phyloP scores from a whole-genome alignment of 108 stramenopile genomes.

The Nitzschia sp. region DNA sequence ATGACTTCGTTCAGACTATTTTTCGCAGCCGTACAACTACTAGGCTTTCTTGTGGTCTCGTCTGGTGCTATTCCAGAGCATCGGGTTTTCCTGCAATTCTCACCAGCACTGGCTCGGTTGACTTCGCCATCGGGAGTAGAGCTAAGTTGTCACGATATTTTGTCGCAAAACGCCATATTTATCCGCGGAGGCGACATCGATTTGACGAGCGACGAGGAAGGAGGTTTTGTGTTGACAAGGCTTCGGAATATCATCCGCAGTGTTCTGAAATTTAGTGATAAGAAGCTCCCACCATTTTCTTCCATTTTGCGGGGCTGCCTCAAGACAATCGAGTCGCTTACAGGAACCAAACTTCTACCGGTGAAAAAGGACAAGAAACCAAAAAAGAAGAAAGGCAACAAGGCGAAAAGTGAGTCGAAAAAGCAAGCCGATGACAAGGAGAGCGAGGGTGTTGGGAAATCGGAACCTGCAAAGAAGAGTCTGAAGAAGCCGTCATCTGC shows the following conservation, averaged over 20 bases:
- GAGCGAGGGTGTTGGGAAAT: slow-evolving; percentile 6
- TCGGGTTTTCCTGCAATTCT: too few relatives aligned
- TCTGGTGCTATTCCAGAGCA: not conserved
- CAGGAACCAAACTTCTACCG: slow-evolving; percentile 38
- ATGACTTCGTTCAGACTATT: not conserved
- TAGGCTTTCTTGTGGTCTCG: not conserved
- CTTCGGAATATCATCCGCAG: slow-evolving; percentile 40
- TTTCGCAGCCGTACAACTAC: not conserved
- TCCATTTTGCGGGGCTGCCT: slow-evolving; percentile 19
- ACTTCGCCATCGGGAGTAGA: not conserved
- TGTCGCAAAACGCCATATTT: not conserved
- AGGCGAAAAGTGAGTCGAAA: slow-evolving; percentile 22
- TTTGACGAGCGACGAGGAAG: slow-evolving; percentile 22
- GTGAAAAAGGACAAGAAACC: slow-evolving; percentile 26
- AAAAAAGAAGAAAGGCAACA: slow-evolving; percentile 32
- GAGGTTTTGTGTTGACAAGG: slow-evolving; percentile 25
- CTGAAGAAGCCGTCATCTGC: slow-evolving; percentile 42
- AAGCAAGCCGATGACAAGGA: slow-evolving; percentile 9
- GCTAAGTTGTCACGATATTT: not conserved
- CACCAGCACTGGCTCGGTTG: too few relatives aligned
- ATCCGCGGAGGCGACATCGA: slow-evolving; percentile 30
- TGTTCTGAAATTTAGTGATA: slow-evolving; percentile 38
- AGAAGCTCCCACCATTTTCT: slow-evolving; percentile 25
- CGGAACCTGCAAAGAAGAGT: slow-evolving; percentile 19
- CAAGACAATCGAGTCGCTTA: slow-evolving; percentile 27